A percentile compares a stretch with the other conserved stretches of the same genome.
Evolutionary conservation across 106 monocot genomes (phyloP).

Genomic region (Acanthochlamys bracteata): DNA sequence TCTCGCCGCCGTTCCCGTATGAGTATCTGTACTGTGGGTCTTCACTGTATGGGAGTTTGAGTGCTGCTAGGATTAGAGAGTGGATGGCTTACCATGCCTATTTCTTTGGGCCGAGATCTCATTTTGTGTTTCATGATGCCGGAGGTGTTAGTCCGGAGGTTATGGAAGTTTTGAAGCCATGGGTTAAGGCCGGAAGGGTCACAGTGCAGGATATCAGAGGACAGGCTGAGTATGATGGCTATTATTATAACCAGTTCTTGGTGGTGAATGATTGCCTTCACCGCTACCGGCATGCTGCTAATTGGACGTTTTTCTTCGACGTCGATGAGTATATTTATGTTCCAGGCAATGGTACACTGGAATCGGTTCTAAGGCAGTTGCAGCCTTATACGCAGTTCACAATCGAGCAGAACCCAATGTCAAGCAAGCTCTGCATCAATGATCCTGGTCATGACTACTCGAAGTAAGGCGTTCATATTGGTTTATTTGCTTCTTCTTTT

Average conservation of each 20-base stretch:
- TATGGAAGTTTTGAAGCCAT: conserved; percentile 55
- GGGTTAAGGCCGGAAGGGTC: conserved; percentile 62
- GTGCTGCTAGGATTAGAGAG: conserved; percentile 59
- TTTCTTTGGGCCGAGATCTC: conserved; percentile 71
- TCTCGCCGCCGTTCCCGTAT: conserved; percentile 55
- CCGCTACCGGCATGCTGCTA: conserved; percentile 68
- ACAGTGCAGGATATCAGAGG: conserved; percentile 77
- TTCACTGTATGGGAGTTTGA: conserved; percentile 66
- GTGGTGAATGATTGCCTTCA: conserved; percentile 92
- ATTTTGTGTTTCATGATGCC: conserved; percentile 96
- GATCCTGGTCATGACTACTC: conserved; percentile 47
- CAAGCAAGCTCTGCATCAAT: conserved; percentile 63
- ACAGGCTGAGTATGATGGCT: conserved; percentile 75
- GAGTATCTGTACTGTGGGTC: conserved; percentile 94
- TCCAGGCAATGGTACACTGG: conserved; percentile 43
- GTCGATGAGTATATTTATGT: conserved; percentile 90
- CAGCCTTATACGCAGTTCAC: conserved; percentile 78
- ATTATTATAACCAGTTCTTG: conserved; percentile 92
- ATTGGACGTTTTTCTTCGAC: conserved; percentile 96
- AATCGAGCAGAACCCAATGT: conserved; percentile 98
- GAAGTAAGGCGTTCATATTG: conserved; percentile 19
- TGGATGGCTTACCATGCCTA: conserved; percentile 94
- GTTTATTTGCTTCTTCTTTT: background rate
- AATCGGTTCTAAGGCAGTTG: conserved; percentile 46
- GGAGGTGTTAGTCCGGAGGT: conserved; percentile 64